A percentile compares a stretch with the other conserved stretches of the same genome.
phyloP scores from a whole-genome alignment of 345 rosid genomes.

The Clarkia xantiana region DNA sequence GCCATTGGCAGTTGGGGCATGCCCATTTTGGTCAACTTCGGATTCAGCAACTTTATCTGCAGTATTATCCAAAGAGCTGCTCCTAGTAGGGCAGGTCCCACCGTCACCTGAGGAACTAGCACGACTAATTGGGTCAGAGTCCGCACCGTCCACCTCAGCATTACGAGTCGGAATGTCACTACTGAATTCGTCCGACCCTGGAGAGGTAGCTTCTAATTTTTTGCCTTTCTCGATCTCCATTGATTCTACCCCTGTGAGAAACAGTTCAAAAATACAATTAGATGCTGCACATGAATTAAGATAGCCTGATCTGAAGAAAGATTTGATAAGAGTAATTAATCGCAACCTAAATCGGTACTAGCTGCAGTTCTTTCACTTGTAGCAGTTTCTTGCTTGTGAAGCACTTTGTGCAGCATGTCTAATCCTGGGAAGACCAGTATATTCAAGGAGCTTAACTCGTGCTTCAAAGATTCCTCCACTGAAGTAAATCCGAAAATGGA shows the following conservation, averaged over 20 bases:
- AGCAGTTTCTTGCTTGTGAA: constrained; percentile 24
- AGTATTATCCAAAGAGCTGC: no score
- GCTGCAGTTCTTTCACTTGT: constrained; percentile 20
- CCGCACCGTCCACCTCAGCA: constrained; percentile 4
- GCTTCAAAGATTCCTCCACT: constrained; percentile 34
- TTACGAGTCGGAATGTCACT: constrained; percentile 15
- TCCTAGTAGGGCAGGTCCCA: background rate
- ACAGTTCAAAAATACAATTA: background rate
- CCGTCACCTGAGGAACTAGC: background rate
- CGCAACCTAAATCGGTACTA: constrained; percentile 5
- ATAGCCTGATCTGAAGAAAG: no score
- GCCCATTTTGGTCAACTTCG: no score
- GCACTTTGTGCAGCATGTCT: constrained; percentile 61
- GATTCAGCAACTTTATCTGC: no score
- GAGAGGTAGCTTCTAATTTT: background rate
- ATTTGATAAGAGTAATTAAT: no score
- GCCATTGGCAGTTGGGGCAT: no score
- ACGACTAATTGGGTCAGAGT: background rate
- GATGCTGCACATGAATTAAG: no score
- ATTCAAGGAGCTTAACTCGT: constrained; percentile 45
- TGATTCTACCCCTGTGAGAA: background rate
- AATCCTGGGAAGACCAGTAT: constrained; percentile 72
- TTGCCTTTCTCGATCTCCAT: background rate
- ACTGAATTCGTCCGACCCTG: background rate
- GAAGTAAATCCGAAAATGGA: constrained; percentile 54